Evolutionary conservation across 495 filamentous ascomycete genomes (phyloP), one percentile per base, ranked within the genome.

Genomic region (Clavariopsis aquatica): DNA sequence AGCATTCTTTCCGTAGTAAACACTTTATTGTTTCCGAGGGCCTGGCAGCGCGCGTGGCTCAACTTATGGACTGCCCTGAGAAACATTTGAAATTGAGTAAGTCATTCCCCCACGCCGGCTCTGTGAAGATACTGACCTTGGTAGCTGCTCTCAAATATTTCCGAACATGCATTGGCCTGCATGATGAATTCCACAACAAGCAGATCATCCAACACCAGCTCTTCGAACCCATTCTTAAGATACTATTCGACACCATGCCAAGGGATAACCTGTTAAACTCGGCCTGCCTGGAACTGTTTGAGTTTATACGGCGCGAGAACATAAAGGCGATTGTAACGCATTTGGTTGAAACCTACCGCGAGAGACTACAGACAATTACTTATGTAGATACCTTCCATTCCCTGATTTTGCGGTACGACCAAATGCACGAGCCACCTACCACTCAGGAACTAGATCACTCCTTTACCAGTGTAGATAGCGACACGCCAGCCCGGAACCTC

Each of bases 221-320:
- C 1, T 90, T 98, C 66, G 92, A 87, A 17, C 87, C 93, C 1
- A 93, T 98, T 57, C 82, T 98, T 26, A 85, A 95, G 66, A 88
- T 98, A 28, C 85, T 98, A 12, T 83, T 88, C 64, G 85, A 91
- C 69, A 96, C 94, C 1, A 93, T 97, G 86, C 92, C 92, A 1
- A 87, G 91, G n/a, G 92, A 98, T 74, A 98, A 97, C 71, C 81
- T 98, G 2, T 83, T 98, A 31, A 94, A 94, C 71, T 96, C 93
- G 15, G 93, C 93, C n/a, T 96, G 91, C 75, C 81, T 98, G 15
- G 94, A 98, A 72, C 84, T 98, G 34, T 98, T 98, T 66, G 91
- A 93, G 68, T 91, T 88, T 68, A 91, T 98, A 68, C 91, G 87
- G 72, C 86, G 76, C 71, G 91, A 96, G 73, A 89, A 88, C 66